phyloP scores from a whole-genome alignment of 2,329 filamentous ascomycete species.

The Coniochaeta sp. region DNA sequence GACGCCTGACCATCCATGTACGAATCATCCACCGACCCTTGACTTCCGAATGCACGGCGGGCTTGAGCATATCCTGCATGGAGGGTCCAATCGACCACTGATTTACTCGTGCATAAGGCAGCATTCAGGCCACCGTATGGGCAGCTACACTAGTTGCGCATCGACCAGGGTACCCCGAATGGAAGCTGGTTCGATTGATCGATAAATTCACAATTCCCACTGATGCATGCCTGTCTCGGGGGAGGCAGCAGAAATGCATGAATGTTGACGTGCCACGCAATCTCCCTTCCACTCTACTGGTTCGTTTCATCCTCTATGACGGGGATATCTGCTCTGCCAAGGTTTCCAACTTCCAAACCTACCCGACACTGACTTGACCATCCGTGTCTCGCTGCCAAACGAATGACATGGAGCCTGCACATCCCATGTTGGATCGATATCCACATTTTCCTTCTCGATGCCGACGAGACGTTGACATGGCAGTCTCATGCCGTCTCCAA shows the following conservation, averaged over 20 bases:
- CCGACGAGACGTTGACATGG: neutral
- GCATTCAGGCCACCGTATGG: neutral
- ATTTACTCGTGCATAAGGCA: neutral
- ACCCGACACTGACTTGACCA: neutral
- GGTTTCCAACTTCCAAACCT: neutral
- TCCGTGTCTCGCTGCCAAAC: neutral
- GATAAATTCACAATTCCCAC: no score
- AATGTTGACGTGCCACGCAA: neutral
- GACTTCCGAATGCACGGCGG: neutral
- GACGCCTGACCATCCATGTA: neutral
- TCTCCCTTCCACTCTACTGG: neutral
- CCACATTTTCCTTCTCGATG: neutral
- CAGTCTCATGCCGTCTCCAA: neutral
- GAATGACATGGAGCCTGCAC: no score
- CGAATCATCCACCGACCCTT: neutral
- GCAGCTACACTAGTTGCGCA: neutral
- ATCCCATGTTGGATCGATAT: neutral
- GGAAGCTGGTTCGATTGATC: no score
- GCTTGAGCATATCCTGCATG: neutral
- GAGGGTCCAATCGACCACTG: neutral
- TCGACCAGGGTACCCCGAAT: no score
- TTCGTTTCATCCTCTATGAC: neutral
- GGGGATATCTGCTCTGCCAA: neutral
- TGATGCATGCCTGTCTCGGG: neutral
- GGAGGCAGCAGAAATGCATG: neutral